Evolutionary conservation across 106 monocot species (phyloP).

Genomic region (Posidonia australis): DNA sequence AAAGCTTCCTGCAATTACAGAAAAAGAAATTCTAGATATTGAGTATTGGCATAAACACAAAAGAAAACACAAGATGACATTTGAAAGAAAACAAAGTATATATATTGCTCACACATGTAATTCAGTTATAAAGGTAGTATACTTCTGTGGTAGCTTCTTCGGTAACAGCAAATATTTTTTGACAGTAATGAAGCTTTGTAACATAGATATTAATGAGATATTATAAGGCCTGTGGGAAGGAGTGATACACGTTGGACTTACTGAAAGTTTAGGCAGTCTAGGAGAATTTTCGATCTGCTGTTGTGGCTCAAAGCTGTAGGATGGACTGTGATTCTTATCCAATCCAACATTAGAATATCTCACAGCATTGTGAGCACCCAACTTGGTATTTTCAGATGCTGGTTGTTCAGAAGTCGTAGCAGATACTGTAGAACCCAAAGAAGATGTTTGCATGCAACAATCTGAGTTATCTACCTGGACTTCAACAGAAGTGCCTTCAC

Average conservation of each 20-base stretch:
- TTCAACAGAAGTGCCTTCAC: slow-evolving; percentile 20
- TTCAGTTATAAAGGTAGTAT: too few species aligned
- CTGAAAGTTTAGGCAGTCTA: slow-evolving; percentile 37
- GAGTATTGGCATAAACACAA: background rate
- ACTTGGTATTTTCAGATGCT: slow-evolving; percentile 6
- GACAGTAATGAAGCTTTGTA: too few species aligned
- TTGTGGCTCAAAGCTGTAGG: slow-evolving; percentile 23
- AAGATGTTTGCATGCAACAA: slow-evolving; percentile 17
- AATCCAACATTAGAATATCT: slow-evolving; percentile 37
- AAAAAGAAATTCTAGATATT: background rate
- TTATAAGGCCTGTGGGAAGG: too few species aligned
- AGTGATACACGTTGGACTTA: slow-evolving; percentile 17
- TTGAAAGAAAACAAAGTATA: too few species aligned
- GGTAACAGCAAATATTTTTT: too few species aligned
- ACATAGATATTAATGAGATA: too few species aligned
- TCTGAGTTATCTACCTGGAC: slow-evolving; percentile 20
- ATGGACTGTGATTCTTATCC: slow-evolving; percentile 27
- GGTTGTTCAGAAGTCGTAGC: slow-evolving; percentile 8
- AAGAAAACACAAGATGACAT: too few species aligned
- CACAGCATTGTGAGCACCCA: slow-evolving; percentile 21
- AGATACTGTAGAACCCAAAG: slow-evolving; percentile 24
- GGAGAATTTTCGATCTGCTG: slow-evolving; percentile 17
- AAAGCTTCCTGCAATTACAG: slow-evolving; percentile 26
- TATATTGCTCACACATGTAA: too few species aligned
- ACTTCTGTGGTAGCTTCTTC: too few species aligned